Evolutionary conservation across 441 rosid genomes (phyloP).

Genomic region (Gossypium laxum): DNA sequence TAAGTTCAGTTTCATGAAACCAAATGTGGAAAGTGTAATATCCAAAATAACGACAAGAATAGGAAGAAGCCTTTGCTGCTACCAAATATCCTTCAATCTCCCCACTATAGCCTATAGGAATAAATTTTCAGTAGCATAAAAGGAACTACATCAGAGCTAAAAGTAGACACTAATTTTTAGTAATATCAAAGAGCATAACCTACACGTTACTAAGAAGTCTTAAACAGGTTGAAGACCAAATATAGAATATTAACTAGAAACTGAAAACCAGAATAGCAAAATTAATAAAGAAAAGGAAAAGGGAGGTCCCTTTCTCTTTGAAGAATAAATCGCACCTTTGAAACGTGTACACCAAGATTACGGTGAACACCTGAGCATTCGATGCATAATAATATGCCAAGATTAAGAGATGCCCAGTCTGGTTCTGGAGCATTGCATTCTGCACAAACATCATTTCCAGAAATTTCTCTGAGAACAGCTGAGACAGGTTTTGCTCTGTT

Average conservation of each 20-base stretch:
- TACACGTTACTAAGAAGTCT: not conserved
- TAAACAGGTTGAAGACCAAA: not conserved
- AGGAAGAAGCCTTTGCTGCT: not conserved
- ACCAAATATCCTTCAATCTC: not conserved
- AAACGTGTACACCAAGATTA: constrained; percentile 88
- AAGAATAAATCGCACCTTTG: constrained; percentile 50
- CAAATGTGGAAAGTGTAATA: not conserved
- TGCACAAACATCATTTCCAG: constrained; percentile 82
- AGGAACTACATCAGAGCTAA: not conserved
- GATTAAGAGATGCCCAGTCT: constrained; percentile 94
- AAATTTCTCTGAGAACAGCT: constrained; percentile 48
- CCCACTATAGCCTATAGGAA: not conserved
- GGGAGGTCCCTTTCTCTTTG: not conserved
- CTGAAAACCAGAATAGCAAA: not conserved
- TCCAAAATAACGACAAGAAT: not conserved
- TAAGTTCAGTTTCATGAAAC: not conserved
- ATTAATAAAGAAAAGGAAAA: not conserved
- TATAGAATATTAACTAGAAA: not conserved
- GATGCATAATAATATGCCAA: constrained; percentile 76
- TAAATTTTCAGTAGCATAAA: not conserved
- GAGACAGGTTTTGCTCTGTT: constrained; percentile 39
- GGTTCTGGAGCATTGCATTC: constrained; percentile 78
- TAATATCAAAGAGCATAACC: not conserved
- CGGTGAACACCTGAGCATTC: constrained; percentile 93
- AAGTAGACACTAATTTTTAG: not conserved